Base-by-base conservation (phyloP, 2,329 filamentous ascomycete genomes). In the Dothistroma septosporum region DNA sequence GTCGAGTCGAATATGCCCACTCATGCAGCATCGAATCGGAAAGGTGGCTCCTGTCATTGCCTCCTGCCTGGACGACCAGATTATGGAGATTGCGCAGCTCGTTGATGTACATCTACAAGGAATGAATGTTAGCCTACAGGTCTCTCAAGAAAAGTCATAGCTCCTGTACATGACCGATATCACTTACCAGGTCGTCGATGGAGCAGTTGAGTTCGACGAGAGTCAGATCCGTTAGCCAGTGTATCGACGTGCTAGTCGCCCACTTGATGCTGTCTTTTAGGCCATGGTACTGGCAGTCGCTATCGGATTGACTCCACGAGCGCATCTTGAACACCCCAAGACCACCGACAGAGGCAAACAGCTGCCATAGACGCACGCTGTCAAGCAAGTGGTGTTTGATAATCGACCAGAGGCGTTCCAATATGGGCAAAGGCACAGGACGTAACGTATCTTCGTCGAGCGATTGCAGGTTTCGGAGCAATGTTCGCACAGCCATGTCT, bases 161-260 rank as follows among this genome's bases (percentile, higher is more conserved):
- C 24, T 28, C 24, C 24, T 28, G 24, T 28, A 28, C 24, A 28
- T 28, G 24, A 28, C 24, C 24, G 24, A 28, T 28, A 2, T 28
- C 6, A 6, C 24, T 28, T 28, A 28, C 24, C 24, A 28, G 24
- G 6, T 65, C 63, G 8, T 48, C 55, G 11, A 41, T 48, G 12
- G 54, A 24, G 28, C 62, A 37, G 8, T 35, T 24, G 1, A 46
- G 22, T 9, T 54, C 53, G 21, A 59, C 37, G 0, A 71, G 46
- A 4, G 59, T 65, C 28, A 70, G 22, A 19, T 66, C 33, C 3
- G 63, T 65, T 14, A 70, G 33, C 69, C 69, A 71, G 14, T n/a
- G 14, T 19, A 46, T 24, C 8, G 37, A 48, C 8, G 50, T 16
- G 44, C 50, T 49, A 11, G 47, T n/a, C 10, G 28, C 47, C 28